These are phyloP conservation scores for Ophiocytium majus DNA, from an alignment of 352 stramenopile species.

Conservation along the genomic window DNA sequence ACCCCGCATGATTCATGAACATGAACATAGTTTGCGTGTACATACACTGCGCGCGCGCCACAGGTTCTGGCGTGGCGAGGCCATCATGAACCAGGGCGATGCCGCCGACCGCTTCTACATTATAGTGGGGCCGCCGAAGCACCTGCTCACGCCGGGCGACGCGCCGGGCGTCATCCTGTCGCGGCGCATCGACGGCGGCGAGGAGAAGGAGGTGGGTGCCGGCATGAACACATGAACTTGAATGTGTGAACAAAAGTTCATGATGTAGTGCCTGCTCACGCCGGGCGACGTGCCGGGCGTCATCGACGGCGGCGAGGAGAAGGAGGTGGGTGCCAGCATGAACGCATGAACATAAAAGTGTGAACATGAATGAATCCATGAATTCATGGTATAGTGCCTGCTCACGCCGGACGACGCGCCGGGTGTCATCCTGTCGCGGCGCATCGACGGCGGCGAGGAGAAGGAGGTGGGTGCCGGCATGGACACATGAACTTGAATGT, in stretches of 20 bases:
- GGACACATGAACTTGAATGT: too few species aligned
- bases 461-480: background rate
- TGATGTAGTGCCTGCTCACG: too few species aligned
- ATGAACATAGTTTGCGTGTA: too few species aligned
- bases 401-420: background rate
- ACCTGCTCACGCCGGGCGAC: conserved; percentile 15
- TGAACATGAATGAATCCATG: too few species aligned
- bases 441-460: background rate
- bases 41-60: too few species aligned
- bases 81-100: conserved; percentile 31
- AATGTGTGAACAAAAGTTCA: too few species aligned
- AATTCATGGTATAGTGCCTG: too few species aligned
- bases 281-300: conserved; percentile 9
- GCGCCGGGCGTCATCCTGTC: conserved; percentile 1
- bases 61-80: conserved; percentile 21
- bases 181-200: background rate
- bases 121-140: conserved; percentile 27
- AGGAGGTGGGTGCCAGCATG: too few species aligned
- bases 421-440: background rate
- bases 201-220: background rate
- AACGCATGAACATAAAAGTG: too few species aligned
- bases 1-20: too few species aligned
- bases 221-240: too few species aligned
- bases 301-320: background rate
- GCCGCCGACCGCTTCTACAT: conserved; percentile 38